Conservation (phyloP, 208 protist genomes). For the Leishmania gerbilli region DNA sequence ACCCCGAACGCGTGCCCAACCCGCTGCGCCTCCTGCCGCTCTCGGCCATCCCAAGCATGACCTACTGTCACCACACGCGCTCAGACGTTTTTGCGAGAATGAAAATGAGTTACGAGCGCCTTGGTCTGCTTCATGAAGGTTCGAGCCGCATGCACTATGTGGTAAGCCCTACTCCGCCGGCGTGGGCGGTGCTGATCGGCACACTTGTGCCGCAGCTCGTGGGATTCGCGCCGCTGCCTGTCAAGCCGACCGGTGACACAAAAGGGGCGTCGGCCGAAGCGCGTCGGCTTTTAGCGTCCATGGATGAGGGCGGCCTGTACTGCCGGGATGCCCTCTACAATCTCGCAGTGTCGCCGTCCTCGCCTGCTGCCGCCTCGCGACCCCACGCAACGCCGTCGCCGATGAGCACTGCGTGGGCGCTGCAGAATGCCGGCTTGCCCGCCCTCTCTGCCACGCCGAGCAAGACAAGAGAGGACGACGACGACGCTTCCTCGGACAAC, state of each 20-base stretch:
- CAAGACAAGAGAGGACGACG: neutral
- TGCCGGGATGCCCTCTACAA: slow-evolving; percentile 58
- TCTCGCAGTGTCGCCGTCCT: slow-evolving; percentile 18
- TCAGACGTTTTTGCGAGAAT: slow-evolving; percentile 57
- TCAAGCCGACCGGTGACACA: neutral
- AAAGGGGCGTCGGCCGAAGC: slow-evolving; percentile 1
- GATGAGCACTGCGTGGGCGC: slow-evolving; percentile 5
- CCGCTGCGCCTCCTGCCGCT: slow-evolving; percentile 42
- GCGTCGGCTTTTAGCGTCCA: slow-evolving; percentile 9
- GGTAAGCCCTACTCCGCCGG: slow-evolving; percentile 10
- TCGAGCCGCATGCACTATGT: slow-evolving; percentile 19
- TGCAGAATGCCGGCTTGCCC: slow-evolving; percentile 12
- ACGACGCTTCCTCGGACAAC: neutral
- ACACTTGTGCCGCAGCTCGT: slow-evolving; percentile 26
- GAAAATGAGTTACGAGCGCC: slow-evolving; percentile 43
- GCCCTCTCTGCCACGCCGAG: slow-evolving; percentile 2
- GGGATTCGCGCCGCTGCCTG: neutral
- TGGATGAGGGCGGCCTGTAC: slow-evolving; percentile 46
- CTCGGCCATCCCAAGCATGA: slow-evolving; percentile 38
- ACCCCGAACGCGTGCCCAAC: slow-evolving; percentile 35
- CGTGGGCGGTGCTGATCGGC: slow-evolving; percentile 17
- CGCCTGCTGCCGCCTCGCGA: neutral
- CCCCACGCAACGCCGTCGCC: neutral
- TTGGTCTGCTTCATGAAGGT: slow-evolving; percentile 41
- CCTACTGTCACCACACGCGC: slow-evolving; percentile 44